Conservation (phyloP, 768 basidiomycete genomes). For the Steccherinum ochraceum region DNA sequence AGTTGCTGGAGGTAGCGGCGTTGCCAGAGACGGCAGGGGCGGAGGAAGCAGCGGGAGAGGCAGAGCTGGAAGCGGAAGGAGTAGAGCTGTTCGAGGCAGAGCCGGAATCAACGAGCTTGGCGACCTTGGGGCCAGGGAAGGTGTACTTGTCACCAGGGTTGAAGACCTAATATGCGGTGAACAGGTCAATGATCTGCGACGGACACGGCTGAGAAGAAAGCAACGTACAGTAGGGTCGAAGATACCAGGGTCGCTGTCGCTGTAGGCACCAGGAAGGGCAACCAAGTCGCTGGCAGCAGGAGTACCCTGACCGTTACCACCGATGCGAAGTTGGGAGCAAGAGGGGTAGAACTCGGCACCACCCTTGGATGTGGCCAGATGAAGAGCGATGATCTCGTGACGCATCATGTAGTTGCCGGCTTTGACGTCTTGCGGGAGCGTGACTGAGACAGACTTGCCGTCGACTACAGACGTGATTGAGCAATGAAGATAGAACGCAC, state of each 20-base stretch:
- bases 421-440: slow-evolving; percentile 38
- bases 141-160: slow-evolving; percentile 7
- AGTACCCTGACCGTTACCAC: slow-evolving; percentile 46
- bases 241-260: slow-evolving; percentile 64
- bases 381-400: slow-evolving; percentile 56
- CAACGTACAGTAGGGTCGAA: slow-evolving; percentile 40
- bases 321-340: slow-evolving; percentile 44
- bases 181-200: neutral
- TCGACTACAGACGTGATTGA: slow-evolving; percentile 16
- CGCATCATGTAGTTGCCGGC: slow-evolving; percentile 60
- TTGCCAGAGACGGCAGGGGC: neutral
- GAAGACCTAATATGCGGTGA: slow-evolving; percentile 7
- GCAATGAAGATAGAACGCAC: neutral
- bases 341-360: slow-evolving; percentile 76
- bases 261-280: slow-evolving; percentile 65
- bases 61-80: slow-evolving; percentile 1
- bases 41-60: neutral
- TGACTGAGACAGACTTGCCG: slow-evolving; percentile 19
- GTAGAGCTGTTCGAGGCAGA: no score
- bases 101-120: neutral
- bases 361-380: slow-evolving; percentile 41
- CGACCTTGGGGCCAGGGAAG: slow-evolving; percentile 12
- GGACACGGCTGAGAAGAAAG: slow-evolving; percentile 17
- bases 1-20: neutral
- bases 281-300: slow-evolving; percentile 51